These are phyloP conservation scores for Macrolepiota fuliginosa DNA, from an alignment of 768 basidiomycete species.

Conservation along the genomic window DNA sequence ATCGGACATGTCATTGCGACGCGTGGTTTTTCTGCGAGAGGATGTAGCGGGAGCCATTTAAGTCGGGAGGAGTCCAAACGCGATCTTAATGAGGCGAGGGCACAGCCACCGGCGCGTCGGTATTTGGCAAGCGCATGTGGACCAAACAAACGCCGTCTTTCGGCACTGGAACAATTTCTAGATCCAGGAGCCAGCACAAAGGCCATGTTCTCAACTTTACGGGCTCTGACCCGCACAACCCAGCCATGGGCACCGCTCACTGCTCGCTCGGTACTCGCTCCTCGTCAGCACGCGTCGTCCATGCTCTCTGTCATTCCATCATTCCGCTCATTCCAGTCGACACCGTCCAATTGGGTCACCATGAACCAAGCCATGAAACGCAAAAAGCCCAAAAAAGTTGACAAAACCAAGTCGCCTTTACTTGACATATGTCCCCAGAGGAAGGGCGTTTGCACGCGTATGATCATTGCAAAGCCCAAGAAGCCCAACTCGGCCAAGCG, in stretches of 20 bases:
- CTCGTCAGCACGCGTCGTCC: not conserved
- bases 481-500: constrained; percentile 99
- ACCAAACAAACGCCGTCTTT: constrained; percentile 21
- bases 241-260: constrained; percentile 26
- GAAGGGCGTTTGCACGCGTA: constrained; percentile 87
- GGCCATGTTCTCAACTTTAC: constrained; percentile 38
- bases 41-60: constrained; percentile 37
- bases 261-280: constrained; percentile 16
- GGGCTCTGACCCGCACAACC: constrained; percentile 28
- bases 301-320: constrained; percentile 10
- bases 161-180: not conserved
- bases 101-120: constrained; percentile 33
- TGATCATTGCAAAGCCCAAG: constrained; percentile 84
- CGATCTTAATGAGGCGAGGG: constrained; percentile 16
- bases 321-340: constrained; percentile 51
- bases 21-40: constrained; percentile 36
- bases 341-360: constrained; percentile 58
- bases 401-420: constrained; percentile 74
- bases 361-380: constrained; percentile 87
- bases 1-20: constrained; percentile 51
- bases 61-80: not conserved
- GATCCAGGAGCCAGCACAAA: constrained; percentile 1
- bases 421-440: constrained; percentile 79
- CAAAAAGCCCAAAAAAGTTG: constrained; percentile 51
- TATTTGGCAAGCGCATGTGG: constrained; percentile 25